These are phyloP conservation scores for Berkeleyomyces rouxiae DNA, from an alignment of 2,329 filamentous ascomycete genomes.

Conservation along the genomic window DNA sequence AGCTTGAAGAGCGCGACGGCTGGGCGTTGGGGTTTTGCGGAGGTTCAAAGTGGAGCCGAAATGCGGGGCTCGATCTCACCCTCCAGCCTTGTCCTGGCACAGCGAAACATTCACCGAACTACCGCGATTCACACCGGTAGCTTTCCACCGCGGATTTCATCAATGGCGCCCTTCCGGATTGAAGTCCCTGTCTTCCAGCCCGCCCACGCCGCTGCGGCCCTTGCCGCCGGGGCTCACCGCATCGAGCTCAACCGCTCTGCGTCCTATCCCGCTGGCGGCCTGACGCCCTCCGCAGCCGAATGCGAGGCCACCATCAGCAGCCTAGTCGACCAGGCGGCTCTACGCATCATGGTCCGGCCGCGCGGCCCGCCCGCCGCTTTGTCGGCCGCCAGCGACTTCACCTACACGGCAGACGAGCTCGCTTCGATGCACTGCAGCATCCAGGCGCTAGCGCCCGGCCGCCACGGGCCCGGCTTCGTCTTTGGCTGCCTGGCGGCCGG, in stretches of 20 bases:
- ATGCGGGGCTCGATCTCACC: background rate
- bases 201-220: constrained; percentile 22
- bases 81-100: background rate
- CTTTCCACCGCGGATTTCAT: background rate
- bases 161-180: constrained; percentile 20
- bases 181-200: constrained; percentile 39
- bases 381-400: constrained; percentile 4
- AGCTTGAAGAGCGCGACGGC: too few relatives aligned
- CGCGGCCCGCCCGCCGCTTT: constrained; percentile 20
- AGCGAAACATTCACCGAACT: background rate
- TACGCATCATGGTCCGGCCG: constrained; percentile 41
- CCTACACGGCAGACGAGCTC: constrained; percentile 20
- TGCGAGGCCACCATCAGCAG: constrained; percentile 18
- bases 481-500: constrained; percentile 3
- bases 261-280: constrained; percentile 34
- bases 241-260: constrained; percentile 37
- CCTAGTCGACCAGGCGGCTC: constrained; percentile 3
- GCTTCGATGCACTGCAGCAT: constrained; percentile 28
- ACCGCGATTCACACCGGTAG: background rate
- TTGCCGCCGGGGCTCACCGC: constrained; percentile 31
- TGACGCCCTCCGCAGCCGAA: constrained; percentile 31
- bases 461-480: constrained; percentile 3
- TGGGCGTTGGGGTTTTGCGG: background rate
- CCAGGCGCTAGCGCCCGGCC: constrained; percentile 20
- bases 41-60: constrained; percentile 3